Evolutionary conservation across 768 basidiomycete species (phyloP), one percentile per base, ranked within the genome.

Genomic region (Astraeus odoratus): DNA sequence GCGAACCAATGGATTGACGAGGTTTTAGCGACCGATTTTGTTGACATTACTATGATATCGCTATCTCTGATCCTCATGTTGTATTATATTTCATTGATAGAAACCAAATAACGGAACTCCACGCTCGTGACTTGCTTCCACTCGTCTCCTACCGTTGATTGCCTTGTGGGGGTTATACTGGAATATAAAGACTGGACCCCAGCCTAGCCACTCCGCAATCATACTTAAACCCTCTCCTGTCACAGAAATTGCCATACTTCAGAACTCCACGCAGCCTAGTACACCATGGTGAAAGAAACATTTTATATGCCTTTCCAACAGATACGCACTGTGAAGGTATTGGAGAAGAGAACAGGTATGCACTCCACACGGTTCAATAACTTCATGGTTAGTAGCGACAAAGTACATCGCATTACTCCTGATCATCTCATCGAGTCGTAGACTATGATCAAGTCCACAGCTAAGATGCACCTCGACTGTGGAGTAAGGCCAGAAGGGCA

Each of bases 21-120:
- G 16, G 44, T 51, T 31, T 33, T 39, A 73, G 72, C 39, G 72
- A 75, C 47, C 71, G 73, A 43, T 74, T 74, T 48, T 74, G 72
- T 52, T 74, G 51, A 64, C 38, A 5, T 39, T 41, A 15, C 39
- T 24, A n/a, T 27, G 42, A 22, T 39, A 43, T 24, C 39, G 36
- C 41, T 49, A 44, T 49, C 43, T 42, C 30, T 50, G 44, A 41
- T 45, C 44, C 42, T 58, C 46, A 48, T 27, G 20, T 8, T 33
- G 39, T 51, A 47, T 39, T 48, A n/a, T 51, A 57, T 29, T 26
- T 18, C 16, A 29, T 51, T 47, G 49, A 55, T 58, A 33, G 31
- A 37, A 47, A 38, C 41, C 43, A 44, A 25, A 39, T 20, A 10
- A 20, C 25, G 24, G 12, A 3, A 4, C n/a, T 36, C 16, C 4